These are phyloP conservation scores for grape (Vitis vinifera) DNA, from an alignment of 164 flowering plant species.

Conservation along the genomic window DNA sequence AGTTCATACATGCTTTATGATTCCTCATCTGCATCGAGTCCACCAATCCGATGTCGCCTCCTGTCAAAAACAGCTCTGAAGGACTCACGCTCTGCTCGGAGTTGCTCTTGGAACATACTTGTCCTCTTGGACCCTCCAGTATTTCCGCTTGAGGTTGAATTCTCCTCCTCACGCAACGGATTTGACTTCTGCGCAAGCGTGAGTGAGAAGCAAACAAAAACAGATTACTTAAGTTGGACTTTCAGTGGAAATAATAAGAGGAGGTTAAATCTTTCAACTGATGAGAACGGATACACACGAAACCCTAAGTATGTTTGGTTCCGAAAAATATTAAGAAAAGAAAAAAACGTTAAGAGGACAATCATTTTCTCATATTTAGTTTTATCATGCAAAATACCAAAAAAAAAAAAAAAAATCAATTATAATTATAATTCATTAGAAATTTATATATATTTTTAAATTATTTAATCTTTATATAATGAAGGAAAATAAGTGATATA, in stretches of 20 bases:
- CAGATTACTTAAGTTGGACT: too few relatives aligned
- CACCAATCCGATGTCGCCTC: constrained; percentile 72
- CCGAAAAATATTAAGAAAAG: too few relatives aligned
- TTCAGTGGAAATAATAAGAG: too few relatives aligned
- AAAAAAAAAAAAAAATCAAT: too few relatives aligned
- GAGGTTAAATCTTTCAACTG: neutral
- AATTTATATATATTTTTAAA: too few relatives aligned
- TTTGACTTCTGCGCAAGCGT: constrained; percentile 68
- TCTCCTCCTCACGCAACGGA: constrained; percentile 61
- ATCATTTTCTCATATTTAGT: too few relatives aligned
- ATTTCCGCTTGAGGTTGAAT: constrained; percentile 7
- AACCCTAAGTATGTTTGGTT: neutral
- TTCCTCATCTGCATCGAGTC: constrained; percentile 59
- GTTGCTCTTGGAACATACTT: constrained; percentile 60
- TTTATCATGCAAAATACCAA: too few relatives aligned
- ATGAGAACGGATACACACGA: neutral
- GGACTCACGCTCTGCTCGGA: constrained; percentile 85
- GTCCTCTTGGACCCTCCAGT: constrained; percentile 40
- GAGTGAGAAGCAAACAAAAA: neutral
- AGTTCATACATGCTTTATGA: constrained; percentile 3
- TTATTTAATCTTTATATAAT: too few relatives aligned
- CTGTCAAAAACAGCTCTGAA: constrained; percentile 81
- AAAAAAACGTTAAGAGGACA: too few relatives aligned
- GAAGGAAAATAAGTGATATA: too few relatives aligned
- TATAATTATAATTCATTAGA: too few relatives aligned